Conservation (phyloP, 441 rosid genomes). For the Pelargonium fulgidum region DNA sequence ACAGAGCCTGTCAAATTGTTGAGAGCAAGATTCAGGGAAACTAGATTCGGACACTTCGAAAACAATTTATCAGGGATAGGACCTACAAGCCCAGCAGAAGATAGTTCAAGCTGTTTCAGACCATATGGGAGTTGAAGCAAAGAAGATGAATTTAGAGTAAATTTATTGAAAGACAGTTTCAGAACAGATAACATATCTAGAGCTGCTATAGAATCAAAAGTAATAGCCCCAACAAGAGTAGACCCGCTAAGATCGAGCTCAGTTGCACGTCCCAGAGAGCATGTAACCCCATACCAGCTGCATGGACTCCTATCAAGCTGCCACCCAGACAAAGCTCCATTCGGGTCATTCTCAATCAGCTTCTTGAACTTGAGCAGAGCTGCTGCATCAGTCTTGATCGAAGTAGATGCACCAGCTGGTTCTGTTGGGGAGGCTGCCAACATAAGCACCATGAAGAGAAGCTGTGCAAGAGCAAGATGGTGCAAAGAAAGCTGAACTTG, state of each 20-base stretch:
- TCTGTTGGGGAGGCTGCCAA: slow-evolving; percentile 29
- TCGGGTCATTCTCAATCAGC: slow-evolving; percentile 59
- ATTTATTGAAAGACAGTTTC: slow-evolving; percentile 52
- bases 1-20: slow-evolving; percentile 62
- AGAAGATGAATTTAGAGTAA: slow-evolving; percentile 54
- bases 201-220: slow-evolving; percentile 51
- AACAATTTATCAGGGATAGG: slow-evolving; percentile 50
- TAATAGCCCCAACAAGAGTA: slow-evolving; percentile 44
- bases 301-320: slow-evolving; percentile 47
- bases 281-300: slow-evolving; percentile 66
- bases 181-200: slow-evolving; percentile 53
- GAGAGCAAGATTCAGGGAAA: slow-evolving; percentile 45
- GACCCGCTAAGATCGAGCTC: slow-evolving; percentile 62
- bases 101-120: slow-evolving; percentile 59
- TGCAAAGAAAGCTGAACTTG: slow-evolving; percentile 30
- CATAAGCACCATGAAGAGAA: slow-evolving; percentile 26
- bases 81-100: slow-evolving; percentile 61
- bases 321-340: slow-evolving; percentile 60
- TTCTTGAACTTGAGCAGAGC: slow-evolving; percentile 62
- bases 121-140: slow-evolving; percentile 65
- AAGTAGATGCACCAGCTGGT: slow-evolving; percentile 23
- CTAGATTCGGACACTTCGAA: slow-evolving; percentile 48
- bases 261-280: slow-evolving; percentile 56
- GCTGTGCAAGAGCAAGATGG: slow-evolving; percentile 26
- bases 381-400: slow-evolving; percentile 62